These are phyloP conservation scores for Pittosporum tobira DNA, from an alignment of 129 eudicot genomes.

Conservation along the genomic window DNA sequence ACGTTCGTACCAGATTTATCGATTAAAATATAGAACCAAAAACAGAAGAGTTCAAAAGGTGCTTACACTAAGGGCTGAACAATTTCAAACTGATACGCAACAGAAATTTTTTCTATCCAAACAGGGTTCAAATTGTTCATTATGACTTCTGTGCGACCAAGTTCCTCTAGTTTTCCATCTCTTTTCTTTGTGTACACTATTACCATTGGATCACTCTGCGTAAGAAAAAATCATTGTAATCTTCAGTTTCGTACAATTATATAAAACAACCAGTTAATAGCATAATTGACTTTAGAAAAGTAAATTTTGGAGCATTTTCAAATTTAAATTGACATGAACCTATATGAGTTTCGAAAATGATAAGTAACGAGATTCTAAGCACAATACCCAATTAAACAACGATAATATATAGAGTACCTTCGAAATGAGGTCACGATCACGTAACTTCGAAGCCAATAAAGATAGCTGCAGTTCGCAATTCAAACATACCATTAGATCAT, in stretches of 20 bases:
- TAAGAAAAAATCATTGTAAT: slow-evolving; percentile 9
- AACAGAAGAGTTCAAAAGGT: slow-evolving; percentile 7
- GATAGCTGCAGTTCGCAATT: slow-evolving; percentile 52
- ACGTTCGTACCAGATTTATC: slow-evolving; percentile 5
- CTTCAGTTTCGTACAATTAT: slow-evolving; percentile 1
- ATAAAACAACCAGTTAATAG: not conserved
- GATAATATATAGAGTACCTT: slow-evolving; percentile 52
- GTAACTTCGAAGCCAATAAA: slow-evolving; percentile 70
- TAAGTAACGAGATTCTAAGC: not conserved
- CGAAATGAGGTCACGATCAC: slow-evolving; percentile 68
- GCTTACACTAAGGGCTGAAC: slow-evolving; percentile 81
- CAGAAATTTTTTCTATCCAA: slow-evolving; percentile 75
- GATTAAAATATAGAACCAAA: slow-evolving; percentile 3
- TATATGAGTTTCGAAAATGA: no score
- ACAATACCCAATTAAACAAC: slow-evolving; percentile 1
- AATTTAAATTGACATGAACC: no score
- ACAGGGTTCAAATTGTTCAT: slow-evolving; percentile 76
- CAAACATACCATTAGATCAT: not conserved
- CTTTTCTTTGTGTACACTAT: slow-evolving; percentile 55
- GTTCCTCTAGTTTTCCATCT: slow-evolving; percentile 67
- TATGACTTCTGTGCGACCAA: slow-evolving; percentile 96
- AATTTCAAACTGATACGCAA: slow-evolving; percentile 77
- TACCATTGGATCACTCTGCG: slow-evolving; percentile 96
- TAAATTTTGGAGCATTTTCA: no score
- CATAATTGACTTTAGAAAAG: no score